Evolutionary conservation across 2,329 filamentous ascomycete genomes (phyloP), one percentile per base, ranked within the genome.

Genomic region (Trichoderma oligosporum): DNA sequence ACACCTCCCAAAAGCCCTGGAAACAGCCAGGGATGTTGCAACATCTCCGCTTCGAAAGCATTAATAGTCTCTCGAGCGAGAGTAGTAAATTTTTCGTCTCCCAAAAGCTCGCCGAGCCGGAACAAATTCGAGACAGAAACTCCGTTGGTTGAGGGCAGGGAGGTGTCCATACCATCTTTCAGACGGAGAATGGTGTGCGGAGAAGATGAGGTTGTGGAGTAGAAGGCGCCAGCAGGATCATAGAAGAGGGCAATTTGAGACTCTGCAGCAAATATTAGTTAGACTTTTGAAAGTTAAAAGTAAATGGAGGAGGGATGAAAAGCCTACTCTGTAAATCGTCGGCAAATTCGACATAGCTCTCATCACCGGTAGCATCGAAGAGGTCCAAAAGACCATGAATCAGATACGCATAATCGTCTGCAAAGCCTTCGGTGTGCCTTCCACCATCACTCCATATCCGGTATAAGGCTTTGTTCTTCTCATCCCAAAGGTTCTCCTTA

Each of bases 131-230:
- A 81, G 0, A 90, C 89, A n/a, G 88, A 88, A 5, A 93, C 82
- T 36, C 90, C 91, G 68, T 99, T 99, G 51, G 89, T 88, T 0
- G 91, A 94, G 0, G 94, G 94, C 60, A 94, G 87, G 1, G 91
- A 87, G 4, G 90, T 90, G 71, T 99, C 94, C 82, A 97, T 97
- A 62, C 91, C 94, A 61, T 95, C 91, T 73, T 99, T 99, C 48
- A 97, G 82, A 22, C 93, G 87, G 60, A 97, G 82, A 59, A 97
- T 86, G 25, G 87, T 81, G 65, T 91, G 84, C 0, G 84, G 76
- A 8, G 86, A 84, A 39, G 79, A 73, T 11, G 77, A 74, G 4
- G 80, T 74, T 1, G 88, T 91, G 4, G 85, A 86, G 74, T 89
- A 94, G 78, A 93, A 94, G 29, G 82, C 89, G 39, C 82, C 82